Base-by-base conservation (phyloP, 495 filamentous ascomycete genomes). In the Aspergillus heteromorphus region DNA sequence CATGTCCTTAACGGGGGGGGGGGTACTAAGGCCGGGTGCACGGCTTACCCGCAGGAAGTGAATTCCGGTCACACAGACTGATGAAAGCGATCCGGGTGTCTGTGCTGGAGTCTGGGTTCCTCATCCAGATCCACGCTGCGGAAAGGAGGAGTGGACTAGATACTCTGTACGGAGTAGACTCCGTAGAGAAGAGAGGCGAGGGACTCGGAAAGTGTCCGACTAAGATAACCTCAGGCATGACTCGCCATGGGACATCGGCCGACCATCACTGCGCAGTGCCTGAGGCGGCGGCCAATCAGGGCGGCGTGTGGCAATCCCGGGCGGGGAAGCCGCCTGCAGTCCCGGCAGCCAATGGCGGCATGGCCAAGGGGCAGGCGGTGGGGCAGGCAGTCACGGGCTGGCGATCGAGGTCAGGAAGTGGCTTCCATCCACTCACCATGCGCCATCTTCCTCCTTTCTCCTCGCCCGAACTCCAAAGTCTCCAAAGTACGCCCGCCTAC, bases 271-370 rank as follows among this genome's bases (percentile, higher is more conserved):
- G n/a, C 11, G 34, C 10, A 4, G 34, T 38, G 34, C 8, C 34
- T 38, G 11, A 5, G 3, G 34, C 34, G n/a, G 34, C 34, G 4
- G 34, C 34, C 34, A 38, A 38, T 38, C 34, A 38, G 13, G 9
- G 34, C n/a, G 11, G 11, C 11, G 34, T 38, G n/a, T n/a, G 34
- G 34, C n/a, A 38, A n/a, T 38, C n/a, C 34, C 34, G 34, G n/a
- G 54, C 40, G 45, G 54, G 54, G 54, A 56, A 45, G 54, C 21
- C 11, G 17, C 48, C 9, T 18, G 29, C 41, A 45, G 27, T 36
- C 36, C 54, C 54, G 40, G 3, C 48, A 10, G 48, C 54, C 47
- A 56, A 56, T 56, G 10, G 40, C 14, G 5, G 5, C 0, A 1
- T 0, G 18, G 6, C 21, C 6, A 8, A 42, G 42, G 41, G 43